Conservation (phyloP, 2,329 filamentous ascomycete species). For the Knoxdaviesia proteae region DNA sequence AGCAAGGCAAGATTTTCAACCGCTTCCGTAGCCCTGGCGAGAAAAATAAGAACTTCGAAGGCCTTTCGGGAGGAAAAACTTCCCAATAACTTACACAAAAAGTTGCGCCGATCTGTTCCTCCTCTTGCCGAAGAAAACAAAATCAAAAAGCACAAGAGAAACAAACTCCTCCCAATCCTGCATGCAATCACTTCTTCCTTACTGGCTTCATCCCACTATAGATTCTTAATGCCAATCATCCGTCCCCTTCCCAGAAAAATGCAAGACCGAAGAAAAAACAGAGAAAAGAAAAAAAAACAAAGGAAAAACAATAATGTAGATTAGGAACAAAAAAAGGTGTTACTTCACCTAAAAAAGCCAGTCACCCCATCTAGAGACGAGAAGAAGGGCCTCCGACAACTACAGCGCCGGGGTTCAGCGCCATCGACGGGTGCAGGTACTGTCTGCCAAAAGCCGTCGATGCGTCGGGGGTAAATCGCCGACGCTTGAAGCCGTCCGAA, state of each 20-base stretch:
- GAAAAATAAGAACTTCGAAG: too few relatives aligned
- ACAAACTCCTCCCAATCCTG: neutral
- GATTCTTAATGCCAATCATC: too few relatives aligned
- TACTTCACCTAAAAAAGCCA: neutral
- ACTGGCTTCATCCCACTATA: too few relatives aligned
- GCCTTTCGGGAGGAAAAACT: too few relatives aligned
- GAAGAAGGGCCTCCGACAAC: neutral
- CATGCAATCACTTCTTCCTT: too few relatives aligned
- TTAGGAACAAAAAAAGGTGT: neutral
- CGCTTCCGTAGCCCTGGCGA: too few relatives aligned
- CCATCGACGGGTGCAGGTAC: neutral
- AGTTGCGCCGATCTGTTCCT: neutral
- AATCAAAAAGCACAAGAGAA: neutral
- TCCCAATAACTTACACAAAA: neutral
- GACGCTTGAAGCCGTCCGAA: neutral
- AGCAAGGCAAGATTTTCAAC: too few relatives aligned
- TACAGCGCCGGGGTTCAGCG: neutral
- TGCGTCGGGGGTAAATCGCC: neutral
- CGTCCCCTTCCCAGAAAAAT: neutral
- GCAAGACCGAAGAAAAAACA: neutral
- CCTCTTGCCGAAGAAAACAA: neutral
- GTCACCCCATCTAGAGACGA: neutral
- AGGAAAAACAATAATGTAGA: neutral
- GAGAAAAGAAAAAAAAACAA: neutral
- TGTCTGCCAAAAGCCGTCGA: conserved; percentile 1